These are phyloP conservation scores for Albifimbria verrucaria DNA, from an alignment of 2,329 filamentous ascomycete species.

Conservation along the genomic window DNA sequence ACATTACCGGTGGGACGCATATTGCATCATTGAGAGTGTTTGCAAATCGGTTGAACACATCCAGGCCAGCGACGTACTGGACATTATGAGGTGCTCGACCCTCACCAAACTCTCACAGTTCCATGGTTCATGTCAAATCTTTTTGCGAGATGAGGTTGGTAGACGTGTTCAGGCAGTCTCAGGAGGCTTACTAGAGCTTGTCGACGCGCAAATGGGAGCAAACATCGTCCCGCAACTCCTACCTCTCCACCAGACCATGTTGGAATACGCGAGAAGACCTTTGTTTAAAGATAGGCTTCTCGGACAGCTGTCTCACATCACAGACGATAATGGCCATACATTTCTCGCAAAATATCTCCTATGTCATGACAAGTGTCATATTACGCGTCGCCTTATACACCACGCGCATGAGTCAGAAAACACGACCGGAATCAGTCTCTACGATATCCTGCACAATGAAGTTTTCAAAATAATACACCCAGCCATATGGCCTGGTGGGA, in stretches of 20 bases:
- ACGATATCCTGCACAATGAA: neutral
- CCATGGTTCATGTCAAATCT: neutral
- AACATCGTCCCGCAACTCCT: neutral
- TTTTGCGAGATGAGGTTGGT: neutral
- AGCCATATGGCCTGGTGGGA: too few relatives aligned
- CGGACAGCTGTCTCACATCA: neutral
- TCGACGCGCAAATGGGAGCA: too few relatives aligned
- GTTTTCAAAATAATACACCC: neutral
- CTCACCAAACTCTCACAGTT: neutral
- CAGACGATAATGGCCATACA: neutral
- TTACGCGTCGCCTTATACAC: too few relatives aligned
- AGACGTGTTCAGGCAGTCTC: neutral
- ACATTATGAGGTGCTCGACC: neutral
- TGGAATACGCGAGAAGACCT: neutral
- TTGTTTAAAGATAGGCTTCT: neutral
- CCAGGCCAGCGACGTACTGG: neutral
- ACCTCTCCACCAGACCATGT: neutral
- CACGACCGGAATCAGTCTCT: neutral
- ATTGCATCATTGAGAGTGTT: neutral
- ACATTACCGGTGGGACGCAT: neutral
- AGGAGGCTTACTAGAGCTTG: too few relatives aligned
- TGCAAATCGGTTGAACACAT: neutral
- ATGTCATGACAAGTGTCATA: neutral
- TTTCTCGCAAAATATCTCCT: neutral
- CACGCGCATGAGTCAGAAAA: neutral